Percentiles rank a stretch among this genome's conserved stretches.
These are phyloP conservation scores for Russula dissimulans DNA, from an alignment of 768 basidiomycete genomes.

Conservation along the genomic window DNA sequence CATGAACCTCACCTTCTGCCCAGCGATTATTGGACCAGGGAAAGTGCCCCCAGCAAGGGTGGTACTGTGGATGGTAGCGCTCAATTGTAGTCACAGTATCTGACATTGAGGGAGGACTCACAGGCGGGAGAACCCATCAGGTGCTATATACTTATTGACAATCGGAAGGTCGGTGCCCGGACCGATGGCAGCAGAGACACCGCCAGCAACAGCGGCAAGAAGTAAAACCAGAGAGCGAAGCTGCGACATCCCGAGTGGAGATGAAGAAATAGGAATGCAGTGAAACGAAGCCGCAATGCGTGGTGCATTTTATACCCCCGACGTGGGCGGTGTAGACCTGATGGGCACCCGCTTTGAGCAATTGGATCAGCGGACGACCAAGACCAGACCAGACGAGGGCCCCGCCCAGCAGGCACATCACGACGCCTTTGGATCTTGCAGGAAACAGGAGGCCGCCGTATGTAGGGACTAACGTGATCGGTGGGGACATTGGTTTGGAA, in stretches of 20 bases:
- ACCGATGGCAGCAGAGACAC: slow-evolving; percentile 1
- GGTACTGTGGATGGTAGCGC: not conserved
- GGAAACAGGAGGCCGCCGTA: not conserved
- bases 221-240: not conserved
- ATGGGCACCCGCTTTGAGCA: not conserved
- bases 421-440: too few relatives aligned
- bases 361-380: not conserved
- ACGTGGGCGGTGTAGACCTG: not conserved
- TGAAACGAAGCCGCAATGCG: not conserved
- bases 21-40: slow-evolving; percentile 8
- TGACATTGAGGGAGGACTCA: not conserved
- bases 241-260: not conserved
- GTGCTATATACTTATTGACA: slow-evolving; percentile 1
- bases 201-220: not conserved
- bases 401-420: not conserved
- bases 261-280: not conserved
- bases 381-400: not conserved
- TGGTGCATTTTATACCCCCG: slow-evolving; percentile 1
- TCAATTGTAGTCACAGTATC: not conserved
- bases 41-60: not conserved
- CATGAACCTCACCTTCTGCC: not conserved
- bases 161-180: not conserved
- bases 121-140: slow-evolving; percentile 14
- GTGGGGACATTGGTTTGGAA: too few relatives aligned
- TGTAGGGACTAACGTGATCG: not conserved